Evolutionary conservation across 2,329 filamentous ascomycete genomes (phyloP), one percentile per base, ranked within the genome.

Genomic region (Alternaria sp.): DNA sequence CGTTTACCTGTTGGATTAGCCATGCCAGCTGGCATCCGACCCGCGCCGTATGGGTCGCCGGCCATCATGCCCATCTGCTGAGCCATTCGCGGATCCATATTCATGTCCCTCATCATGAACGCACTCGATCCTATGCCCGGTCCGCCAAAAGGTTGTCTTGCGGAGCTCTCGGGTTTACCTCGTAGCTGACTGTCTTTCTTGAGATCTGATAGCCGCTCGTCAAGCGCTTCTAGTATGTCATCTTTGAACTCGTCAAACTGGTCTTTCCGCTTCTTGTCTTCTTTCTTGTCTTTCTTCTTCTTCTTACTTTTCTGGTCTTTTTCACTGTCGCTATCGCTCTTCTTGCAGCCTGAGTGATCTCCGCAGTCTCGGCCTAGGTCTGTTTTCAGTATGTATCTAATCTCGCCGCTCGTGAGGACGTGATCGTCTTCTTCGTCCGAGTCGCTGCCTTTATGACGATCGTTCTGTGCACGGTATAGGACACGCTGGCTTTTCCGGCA

Each of bases 401-500:
- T 68, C 58, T 74, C 70, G 8, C 70, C 71, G 8, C 44, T 54
- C n/a, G 44, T 48, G 29, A 17, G 44, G 4, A 39, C 54, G 7
- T 64, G 58, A n/a, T 53, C 55, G 5, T 49, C 13, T 3, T 54
- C 56, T 8, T 50, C 54, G 0, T 61, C 54, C 0, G 42, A 51
- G 2, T 56, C 54, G 21, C 34, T 37, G 10, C 49, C 51, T 9
- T n/a, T 34, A 3, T 33, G 44, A 7, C 44, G 39, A 7, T 58
- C 45, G 17, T 53, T 26, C 13, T 46, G 56, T 24, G 51, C 37
- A 36, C 68, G 59, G 56, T 73, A 73, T 10, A 73, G 29, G 7
- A 72, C 69, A 5, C 71, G 65, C 29, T 72, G 66, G 1, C 71
- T 69, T 33, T 72, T 70, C 10, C 71, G 62, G 53, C 71, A 74